phyloP scores from a whole-genome alignment of 108 stramenopile species.

The Discostella pseudostelligera region DNA sequence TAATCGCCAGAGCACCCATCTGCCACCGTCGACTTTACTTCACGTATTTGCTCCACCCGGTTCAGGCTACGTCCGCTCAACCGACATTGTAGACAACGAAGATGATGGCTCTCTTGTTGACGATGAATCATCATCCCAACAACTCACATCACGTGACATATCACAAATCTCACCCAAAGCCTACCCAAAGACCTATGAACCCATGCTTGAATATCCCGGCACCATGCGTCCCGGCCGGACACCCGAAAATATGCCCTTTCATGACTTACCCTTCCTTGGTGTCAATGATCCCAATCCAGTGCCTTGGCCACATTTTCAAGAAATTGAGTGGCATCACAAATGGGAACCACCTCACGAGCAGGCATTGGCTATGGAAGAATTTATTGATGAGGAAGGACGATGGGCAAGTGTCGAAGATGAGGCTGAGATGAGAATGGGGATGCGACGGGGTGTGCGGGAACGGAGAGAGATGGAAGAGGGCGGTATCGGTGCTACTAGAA shows the following conservation, averaged over 20 bases:
- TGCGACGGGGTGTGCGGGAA: conserved; percentile 64
- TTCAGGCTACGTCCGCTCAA: conserved; percentile 33
- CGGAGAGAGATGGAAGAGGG: conserved; percentile 70
- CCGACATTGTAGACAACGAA: conserved; percentile 13
- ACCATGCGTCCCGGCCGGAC: conserved; percentile 89
- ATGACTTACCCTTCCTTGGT: conserved; percentile 71
- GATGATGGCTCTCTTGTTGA: conserved; percentile 9
- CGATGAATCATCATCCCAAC: neutral
- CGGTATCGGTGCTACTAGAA: conserved; percentile 30
- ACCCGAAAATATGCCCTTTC: conserved; percentile 83
- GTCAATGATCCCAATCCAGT: conserved; percentile 82
- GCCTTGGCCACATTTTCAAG: conserved; percentile 91
- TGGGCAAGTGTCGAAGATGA: conserved; percentile 83
- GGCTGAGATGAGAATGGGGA: conserved; percentile 80
- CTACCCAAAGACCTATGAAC: conserved; percentile 77
- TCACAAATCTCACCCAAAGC: conserved; percentile 27
- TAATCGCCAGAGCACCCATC: conserved; percentile 7
- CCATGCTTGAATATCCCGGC: conserved; percentile 93
- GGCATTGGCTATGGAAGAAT: conserved; percentile 79
- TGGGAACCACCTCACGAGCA: conserved; percentile 85
- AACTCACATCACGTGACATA: conserved; percentile 25
- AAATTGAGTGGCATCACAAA: conserved; percentile 87
- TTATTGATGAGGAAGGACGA: conserved; percentile 76
- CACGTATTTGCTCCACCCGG: conserved; percentile 39
- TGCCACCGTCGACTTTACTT: conserved; percentile 13